Evolutionary conservation across 2,329 filamentous ascomycete species (phyloP), one percentile per base, ranked within the genome.

Genomic region (Arachnopeziza araneosa): DNA sequence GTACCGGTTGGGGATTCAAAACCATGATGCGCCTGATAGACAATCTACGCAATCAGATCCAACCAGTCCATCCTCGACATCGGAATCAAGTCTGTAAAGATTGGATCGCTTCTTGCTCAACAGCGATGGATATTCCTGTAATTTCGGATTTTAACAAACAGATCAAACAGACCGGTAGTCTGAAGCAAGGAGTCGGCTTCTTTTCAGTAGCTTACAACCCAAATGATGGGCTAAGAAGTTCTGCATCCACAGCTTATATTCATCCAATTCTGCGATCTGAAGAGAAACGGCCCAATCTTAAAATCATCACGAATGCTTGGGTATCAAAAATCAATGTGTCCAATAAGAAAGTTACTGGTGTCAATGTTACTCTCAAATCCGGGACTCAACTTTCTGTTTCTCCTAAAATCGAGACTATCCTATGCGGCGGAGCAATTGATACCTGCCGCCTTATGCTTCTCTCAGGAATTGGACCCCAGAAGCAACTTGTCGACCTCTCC

Each of bases 121-220:
- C 80, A 26, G 89, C 91, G 24, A 82, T 96, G 76, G 78, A 88
- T 71, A 91, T 96, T 64, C 92, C 92, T 57, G 77, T 96, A 58
- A 85, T 95, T 67, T 79, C 86, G 65, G 90, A 96, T 78, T 96
- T 96, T 82, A 96, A 96, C 80, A 80, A 87, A 69, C 85, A 93
- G 73, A 96, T 96, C 73, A 83, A 82, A 63, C 79, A 83, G 65
- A 88, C 81, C 55, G 92, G 92, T 59, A 80, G 86, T 52, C 77
- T 96, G 65, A 86, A 85, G 66, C 80, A 89, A 69, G 89, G 89
- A 54, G 89, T 95, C 26, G 92, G 92, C 59, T 96, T 96, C 81
- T 93, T 96, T 80, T 92, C 88, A 65, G 86, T 96, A 67, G 87
- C 90, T 48, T 96, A 96, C 78, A 96, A 96, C 78, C 92, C 92